These are phyloP conservation scores for Solanum corneliomulleri DNA, from an alignment of 257 asterid genomes.

Conservation along the genomic window DNA sequence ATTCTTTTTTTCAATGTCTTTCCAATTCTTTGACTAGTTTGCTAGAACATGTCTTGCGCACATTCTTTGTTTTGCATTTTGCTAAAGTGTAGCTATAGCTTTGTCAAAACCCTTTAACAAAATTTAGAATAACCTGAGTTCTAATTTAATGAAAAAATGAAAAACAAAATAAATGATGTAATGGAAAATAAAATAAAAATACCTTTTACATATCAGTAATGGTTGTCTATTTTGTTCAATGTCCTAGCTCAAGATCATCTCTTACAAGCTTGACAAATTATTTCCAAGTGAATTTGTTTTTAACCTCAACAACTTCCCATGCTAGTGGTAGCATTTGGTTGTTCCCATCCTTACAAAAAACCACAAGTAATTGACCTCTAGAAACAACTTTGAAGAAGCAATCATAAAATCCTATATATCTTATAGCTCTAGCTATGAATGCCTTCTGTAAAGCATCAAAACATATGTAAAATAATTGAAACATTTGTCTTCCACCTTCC, in stretches of 20 bases:
- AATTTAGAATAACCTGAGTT: no score
- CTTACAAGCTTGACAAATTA: neutral
- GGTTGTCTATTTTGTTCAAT: neutral
- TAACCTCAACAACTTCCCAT: neutral
- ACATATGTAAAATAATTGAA: no score
- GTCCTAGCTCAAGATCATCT: neutral
- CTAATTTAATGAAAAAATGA: no score
- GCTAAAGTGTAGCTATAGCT: neutral
- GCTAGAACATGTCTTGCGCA: no score
- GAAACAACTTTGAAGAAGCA: neutral
- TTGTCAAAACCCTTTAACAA: neutral
- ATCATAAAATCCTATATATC: no score
- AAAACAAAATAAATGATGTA: no score
- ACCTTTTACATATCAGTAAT: neutral
- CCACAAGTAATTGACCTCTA: neutral
- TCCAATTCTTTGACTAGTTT: no score
- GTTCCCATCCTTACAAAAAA: neutral
- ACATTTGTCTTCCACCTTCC: no score
- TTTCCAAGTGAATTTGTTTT: neutral
- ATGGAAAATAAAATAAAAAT: neutral
- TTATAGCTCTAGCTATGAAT: no score
- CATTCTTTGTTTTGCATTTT: no score
- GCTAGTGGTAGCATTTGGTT: neutral
- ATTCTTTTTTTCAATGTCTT: no score
- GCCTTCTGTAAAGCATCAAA: no score